These are phyloP conservation scores for Arthroderma uncinatum DNA, from an alignment of 2,329 filamentous ascomycete genomes.

Conservation along the genomic window DNA sequence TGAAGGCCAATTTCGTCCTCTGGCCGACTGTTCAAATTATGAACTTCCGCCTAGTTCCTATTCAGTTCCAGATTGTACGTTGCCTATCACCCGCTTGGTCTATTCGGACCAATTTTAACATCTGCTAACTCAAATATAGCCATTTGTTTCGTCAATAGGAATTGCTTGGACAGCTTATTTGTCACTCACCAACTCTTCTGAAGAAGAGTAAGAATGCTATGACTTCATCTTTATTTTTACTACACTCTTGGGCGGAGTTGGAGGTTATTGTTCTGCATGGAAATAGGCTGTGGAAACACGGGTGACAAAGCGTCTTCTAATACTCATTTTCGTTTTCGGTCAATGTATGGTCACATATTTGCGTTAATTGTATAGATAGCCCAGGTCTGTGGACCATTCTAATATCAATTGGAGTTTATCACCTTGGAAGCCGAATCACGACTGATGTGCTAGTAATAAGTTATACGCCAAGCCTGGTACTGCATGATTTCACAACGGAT, in stretches of 20 bases:
- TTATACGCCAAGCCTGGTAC: not conserved
- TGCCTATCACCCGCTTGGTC: not conserved
- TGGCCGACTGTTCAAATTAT: conserved; percentile 95
- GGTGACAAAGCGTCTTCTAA: not conserved
- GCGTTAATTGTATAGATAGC: not conserved
- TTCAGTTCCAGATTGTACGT: conserved; percentile 91
- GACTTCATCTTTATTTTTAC: not conserved
- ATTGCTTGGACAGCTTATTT: conserved; percentile 94
- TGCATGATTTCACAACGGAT: not conserved
- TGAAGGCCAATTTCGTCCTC: conserved; percentile 90
- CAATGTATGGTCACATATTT: not conserved
- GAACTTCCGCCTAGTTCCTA: conserved; percentile 90
- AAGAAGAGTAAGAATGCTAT: conserved; percentile 43
- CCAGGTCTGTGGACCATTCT: not conserved
- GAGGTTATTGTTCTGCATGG: not conserved
- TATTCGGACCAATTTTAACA: not conserved
- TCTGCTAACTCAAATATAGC: conserved; percentile 42
- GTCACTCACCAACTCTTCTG: conserved; percentile 72
- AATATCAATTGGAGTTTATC: not conserved
- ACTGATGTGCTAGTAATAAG: too few relatives aligned
- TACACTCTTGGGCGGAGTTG: not conserved
- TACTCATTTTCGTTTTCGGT: not conserved
- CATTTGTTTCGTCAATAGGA: conserved; percentile 83
- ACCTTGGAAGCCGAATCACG: not conserved
- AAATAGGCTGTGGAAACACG: not conserved